A percentile compares a stretch with the other conserved stretches of the same genome.
phyloP scores from a whole-genome alignment of 371 early-diverging fungal species.

The Syncephalastrum racemosum region DNA sequence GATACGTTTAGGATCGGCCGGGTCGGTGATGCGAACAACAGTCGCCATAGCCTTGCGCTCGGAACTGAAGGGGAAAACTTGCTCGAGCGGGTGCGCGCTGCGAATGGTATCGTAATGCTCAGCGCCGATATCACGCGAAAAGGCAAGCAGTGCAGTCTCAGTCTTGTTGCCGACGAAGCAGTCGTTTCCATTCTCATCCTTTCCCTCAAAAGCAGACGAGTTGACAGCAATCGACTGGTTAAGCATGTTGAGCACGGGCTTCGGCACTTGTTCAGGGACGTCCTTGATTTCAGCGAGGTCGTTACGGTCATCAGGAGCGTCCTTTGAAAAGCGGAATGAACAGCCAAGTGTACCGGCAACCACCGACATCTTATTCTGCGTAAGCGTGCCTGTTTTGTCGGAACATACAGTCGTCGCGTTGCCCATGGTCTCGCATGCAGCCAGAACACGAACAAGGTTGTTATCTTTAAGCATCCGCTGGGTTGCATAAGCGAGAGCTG shows the following conservation, averaged over 20 bases:
- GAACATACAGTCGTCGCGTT: conserved; percentile 90
- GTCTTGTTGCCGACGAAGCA: conserved; percentile 86
- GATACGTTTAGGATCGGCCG: conserved; percentile 18
- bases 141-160: conserved; percentile 82
- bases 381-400: conserved; percentile 91
- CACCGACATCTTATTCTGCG: conserved; percentile 88
- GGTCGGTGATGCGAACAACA: conserved; percentile 55
- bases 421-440: conserved; percentile 95
- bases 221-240: conserved; percentile 77
- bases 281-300: conserved; percentile 43
- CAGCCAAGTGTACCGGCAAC: conserved; percentile 68
- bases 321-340: conserved; percentile 40
- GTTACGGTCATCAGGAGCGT: conserved; percentile 31
- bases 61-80: conserved; percentile 79
- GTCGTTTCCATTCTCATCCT: conserved; percentile 55
- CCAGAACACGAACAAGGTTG: conserved; percentile 84
- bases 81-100: conserved; percentile 48
- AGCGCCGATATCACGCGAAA: conserved; percentile 52
- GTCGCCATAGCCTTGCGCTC: conserved; percentile 88
- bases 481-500: conserved; percentile 80
- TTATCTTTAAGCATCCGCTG: conserved; percentile 89
- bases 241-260: conserved; percentile 40
- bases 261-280: conserved; percentile 36
- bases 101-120: conserved; percentile 52
- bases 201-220: conserved; percentile 79